A percentile compares a stretch with the other conserved stretches of the same genome.
Evolutionary conservation across 179 eudicot genomes (phyloP).

Genomic region (Heliamphora pulchella): DNA sequence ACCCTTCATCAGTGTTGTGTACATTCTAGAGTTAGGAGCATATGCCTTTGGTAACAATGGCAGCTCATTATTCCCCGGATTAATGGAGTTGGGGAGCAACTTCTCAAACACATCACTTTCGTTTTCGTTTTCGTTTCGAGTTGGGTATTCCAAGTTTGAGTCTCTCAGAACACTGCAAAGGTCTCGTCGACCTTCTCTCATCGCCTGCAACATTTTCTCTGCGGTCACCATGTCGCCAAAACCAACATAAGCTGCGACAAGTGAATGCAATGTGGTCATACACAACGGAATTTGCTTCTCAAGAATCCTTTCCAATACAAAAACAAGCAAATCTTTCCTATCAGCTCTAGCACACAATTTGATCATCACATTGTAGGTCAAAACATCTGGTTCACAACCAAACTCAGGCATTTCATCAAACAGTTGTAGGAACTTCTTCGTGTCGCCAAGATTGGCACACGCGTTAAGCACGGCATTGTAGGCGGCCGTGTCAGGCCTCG

Average conservation of each 20-base stretch:
- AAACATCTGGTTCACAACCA: constrained; percentile 63
- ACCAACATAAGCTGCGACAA: constrained; percentile 90
- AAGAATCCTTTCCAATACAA: constrained; percentile 62
- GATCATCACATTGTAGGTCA: constrained; percentile 86
- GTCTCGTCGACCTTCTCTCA: constrained; percentile 81
- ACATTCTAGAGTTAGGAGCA: constrained; percentile 67
- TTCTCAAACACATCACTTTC: constrained; percentile 45
- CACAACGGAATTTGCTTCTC: constrained; percentile 54
- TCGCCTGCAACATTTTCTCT: constrained; percentile 71
- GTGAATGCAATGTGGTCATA: constrained; percentile 75
- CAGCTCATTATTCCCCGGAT: constrained; percentile 29
- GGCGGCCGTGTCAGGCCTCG: constrained; percentile 76
- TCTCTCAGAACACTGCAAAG: constrained; percentile 61
- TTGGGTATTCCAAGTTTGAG: constrained; percentile 12
- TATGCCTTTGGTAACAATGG: constrained; percentile 53
- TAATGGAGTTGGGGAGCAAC: constrained; percentile 42
- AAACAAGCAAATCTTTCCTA: constrained; percentile 76
- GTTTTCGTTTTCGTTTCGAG: too few species aligned
- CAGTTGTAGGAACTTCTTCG: constrained; percentile 46
- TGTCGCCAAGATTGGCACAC: constrained; percentile 73
- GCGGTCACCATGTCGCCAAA: constrained; percentile 79
- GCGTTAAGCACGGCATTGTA: constrained; percentile 88
- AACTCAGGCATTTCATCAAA: constrained; percentile 75
- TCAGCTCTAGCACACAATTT: constrained; percentile 63
- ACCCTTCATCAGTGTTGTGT: constrained; percentile 95